Evolutionary conservation across 164 flowering plant species (phyloP).

Genomic region (Chimonanthus praecox): DNA sequence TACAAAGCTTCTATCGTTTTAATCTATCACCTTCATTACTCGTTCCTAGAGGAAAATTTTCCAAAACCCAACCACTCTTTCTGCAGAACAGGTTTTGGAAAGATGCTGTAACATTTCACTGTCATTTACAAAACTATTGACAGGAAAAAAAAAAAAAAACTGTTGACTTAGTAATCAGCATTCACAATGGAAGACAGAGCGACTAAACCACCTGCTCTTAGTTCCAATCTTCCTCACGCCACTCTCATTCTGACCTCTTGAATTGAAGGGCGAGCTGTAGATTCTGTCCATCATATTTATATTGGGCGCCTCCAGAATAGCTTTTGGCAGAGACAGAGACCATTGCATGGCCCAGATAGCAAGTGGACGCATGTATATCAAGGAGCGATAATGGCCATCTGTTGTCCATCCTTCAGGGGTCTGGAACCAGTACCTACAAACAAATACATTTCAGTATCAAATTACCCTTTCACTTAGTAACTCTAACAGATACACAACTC

Average conservation of each 20-base stretch:
- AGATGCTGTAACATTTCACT: not conserved
- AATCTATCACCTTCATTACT: not conserved
- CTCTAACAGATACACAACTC: not conserved
- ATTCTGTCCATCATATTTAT: slow-evolving; percentile 72
- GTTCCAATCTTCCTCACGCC: slow-evolving; percentile 39
- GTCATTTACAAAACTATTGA: not conserved
- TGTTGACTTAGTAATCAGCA: slow-evolving; percentile 28
- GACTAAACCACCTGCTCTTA: slow-evolving; percentile 46
- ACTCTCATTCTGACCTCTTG: slow-evolving; percentile 23
- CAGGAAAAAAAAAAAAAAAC: not conserved
- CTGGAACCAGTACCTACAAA: slow-evolving; percentile 78
- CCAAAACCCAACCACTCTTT: not conserved
- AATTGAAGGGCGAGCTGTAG: slow-evolving; percentile 20
- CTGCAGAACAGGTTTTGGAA: not conserved
- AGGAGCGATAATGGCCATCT: slow-evolving; percentile 78
- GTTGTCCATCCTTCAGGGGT: slow-evolving; percentile 88
- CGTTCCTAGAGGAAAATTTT: not conserved
- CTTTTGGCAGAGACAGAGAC: slow-evolving; percentile 66
- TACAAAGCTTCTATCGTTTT: not conserved
- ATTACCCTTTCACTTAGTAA: not conserved
- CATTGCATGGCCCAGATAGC: slow-evolving; percentile 96
- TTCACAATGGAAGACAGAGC: slow-evolving; percentile 54
- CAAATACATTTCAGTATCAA: not conserved
- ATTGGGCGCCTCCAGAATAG: slow-evolving; percentile 64
- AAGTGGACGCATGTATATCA: slow-evolving; percentile 89